Evolutionary conservation across 2,329 filamentous ascomycete genomes (phyloP), one percentile per base, ranked within the genome.

Genomic region (Gaeumannomyces sp.): DNA sequence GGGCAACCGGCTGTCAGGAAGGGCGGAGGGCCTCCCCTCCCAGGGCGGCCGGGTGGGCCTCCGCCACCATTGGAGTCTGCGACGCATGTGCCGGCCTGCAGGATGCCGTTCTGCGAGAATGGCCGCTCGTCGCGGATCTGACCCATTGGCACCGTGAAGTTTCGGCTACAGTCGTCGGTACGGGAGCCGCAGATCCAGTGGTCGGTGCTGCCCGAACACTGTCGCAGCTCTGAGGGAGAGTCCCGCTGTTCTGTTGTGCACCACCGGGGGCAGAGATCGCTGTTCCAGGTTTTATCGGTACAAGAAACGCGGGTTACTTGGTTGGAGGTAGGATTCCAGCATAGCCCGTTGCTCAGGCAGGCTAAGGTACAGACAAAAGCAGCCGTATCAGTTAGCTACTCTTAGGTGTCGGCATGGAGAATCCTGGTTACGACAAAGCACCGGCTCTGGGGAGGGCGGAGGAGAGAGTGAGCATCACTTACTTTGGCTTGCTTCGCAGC

Each of bases 61-160:
- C 60, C 60, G 8, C 25, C 35, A 13, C 60, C 45, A 35, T 22
- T 22, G 27, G 60, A 35, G 28, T 61, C 22, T 25, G 33, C 22
- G 60, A 45, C 22, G 60, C 33, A 61, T 7, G 60, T 61, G 25
- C 60, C 60, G 3, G 33, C 60, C 31, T 38, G 60, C 19, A 61
- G 60, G 14, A 61, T 38, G 22, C 60, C 60, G n/a, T 61, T 61
- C 27, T 61, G n/a, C 38, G 60, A 61, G 28, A 61, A 61, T 14
- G 60, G 33, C 13, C 33, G 60, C 35, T 45, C 33, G 10, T 27
- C 60, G n/a, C 33, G 33, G 11, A 38, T 16, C 33, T 61, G 60
- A 13, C 31, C 60, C 33, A 61, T 61, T 3, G 33, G 33, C 6
- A 61, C 7, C 16, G 60, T 61, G 33, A 61, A 50, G n/a, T 27